Evolutionary conservation across 2,329 filamentous ascomycete genomes (phyloP).

Genomic region (Aspergillus caelatus): DNA sequence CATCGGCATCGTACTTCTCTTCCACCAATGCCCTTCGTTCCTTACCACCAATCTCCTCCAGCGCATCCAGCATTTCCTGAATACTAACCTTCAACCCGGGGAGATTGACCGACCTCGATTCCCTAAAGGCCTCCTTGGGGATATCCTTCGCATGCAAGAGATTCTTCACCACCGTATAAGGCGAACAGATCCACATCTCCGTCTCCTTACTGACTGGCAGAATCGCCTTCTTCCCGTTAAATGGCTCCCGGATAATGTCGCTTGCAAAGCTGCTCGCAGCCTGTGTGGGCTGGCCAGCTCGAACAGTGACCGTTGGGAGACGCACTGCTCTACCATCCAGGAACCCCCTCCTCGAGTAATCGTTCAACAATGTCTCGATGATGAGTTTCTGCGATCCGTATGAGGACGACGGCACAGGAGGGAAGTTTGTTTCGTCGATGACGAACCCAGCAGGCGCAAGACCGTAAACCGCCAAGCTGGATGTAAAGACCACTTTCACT

Average conservation of each 20-base stretch:
- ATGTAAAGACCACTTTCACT: slow-evolving; percentile 53
- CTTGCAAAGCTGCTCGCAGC: slow-evolving; percentile 57
- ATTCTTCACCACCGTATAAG: slow-evolving; percentile 58
- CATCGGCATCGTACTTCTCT: slow-evolving; percentile 57
- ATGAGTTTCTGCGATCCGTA: slow-evolving; percentile 59
- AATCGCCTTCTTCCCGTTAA: slow-evolving; percentile 53
- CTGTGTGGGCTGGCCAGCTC: slow-evolving; percentile 54
- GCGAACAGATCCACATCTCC: slow-evolving; percentile 61
- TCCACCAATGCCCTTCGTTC: slow-evolving; percentile 56
- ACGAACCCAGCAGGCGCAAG: slow-evolving; percentile 47
- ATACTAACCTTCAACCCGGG: slow-evolving; percentile 60
- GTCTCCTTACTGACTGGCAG: slow-evolving; percentile 56
- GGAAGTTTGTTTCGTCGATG: slow-evolving; percentile 49
- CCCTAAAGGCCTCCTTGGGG: slow-evolving; percentile 55
- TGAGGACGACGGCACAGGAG: slow-evolving; percentile 51
- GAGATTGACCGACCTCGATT: slow-evolving; percentile 56
- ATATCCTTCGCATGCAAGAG: slow-evolving; percentile 56
- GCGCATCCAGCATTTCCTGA: slow-evolving; percentile 63
- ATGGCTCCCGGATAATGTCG: slow-evolving; percentile 57
- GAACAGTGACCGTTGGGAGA: slow-evolving; percentile 56
- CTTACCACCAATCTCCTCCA: slow-evolving; percentile 59
- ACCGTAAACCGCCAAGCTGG: slow-evolving; percentile 55
- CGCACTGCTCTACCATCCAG: slow-evolving; percentile 51
- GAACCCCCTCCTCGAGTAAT: slow-evolving; percentile 55
- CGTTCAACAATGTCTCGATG: slow-evolving; percentile 54